Evolutionary conservation across 768 basidiomycete species (phyloP).

Genomic region (Tephrocybe sp.): DNA sequence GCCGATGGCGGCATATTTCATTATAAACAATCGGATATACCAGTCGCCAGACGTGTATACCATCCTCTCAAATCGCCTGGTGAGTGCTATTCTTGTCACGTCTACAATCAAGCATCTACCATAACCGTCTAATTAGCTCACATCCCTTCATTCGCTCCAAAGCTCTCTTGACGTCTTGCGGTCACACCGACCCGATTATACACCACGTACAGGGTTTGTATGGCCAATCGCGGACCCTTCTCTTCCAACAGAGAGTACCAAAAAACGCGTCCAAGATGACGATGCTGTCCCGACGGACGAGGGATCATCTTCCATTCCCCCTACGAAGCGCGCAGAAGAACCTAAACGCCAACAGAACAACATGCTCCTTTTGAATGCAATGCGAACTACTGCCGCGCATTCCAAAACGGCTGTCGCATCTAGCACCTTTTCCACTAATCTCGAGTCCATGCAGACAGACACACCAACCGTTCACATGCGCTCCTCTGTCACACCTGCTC

Average conservation of each 20-base stretch:
- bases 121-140: conserved; percentile 41
- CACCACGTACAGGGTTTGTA: conserved; percentile 77
- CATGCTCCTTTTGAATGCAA: conserved; percentile 68
- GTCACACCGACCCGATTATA: conserved; percentile 75
- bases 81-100: conserved; percentile 28
- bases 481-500: conserved; percentile 40
- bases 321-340: conserved; percentile 24
- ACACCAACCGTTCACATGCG: conserved; percentile 30
- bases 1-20: conserved; percentile 81
- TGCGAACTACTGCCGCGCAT: conserved; percentile 76
- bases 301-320: conserved; percentile 17
- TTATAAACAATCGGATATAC: conserved; percentile 87
- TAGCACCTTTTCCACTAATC: conserved; percentile 28
- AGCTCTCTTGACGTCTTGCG: conserved; percentile 74
- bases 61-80: conserved; percentile 80
- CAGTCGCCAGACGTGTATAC: conserved; percentile 85
- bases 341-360: conserved; percentile 66
- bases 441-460: conserved; percentile 29
- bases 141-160: conserved; percentile 69
- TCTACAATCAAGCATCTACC: not conserved
- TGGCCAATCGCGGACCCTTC: conserved; percentile 78
- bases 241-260: conserved; percentile 34
- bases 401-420: conserved; percentile 52
- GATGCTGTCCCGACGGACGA: conserved; percentile 17
- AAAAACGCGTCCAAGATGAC: conserved; percentile 34